phyloP scores from a whole-genome alignment of 2,329 filamentous ascomycete species.

The Calonectria henricotiae region DNA sequence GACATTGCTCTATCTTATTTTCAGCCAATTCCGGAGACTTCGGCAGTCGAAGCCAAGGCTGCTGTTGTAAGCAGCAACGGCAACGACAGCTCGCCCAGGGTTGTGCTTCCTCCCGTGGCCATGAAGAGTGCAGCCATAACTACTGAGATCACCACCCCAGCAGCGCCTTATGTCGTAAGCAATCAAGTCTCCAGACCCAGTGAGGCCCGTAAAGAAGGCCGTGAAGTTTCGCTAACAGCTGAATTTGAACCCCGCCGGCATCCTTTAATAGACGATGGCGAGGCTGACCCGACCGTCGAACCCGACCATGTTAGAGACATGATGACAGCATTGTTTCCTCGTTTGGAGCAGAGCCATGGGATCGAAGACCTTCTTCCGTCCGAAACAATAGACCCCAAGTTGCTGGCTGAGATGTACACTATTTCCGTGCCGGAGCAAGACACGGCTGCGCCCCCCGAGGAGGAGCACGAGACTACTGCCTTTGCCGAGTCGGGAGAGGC shows the following conservation, averaged over 20 bases:
- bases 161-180: slow-evolving; percentile 29
- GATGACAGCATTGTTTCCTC: slow-evolving; percentile 9
- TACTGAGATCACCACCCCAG: neutral
- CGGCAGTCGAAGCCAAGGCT: neutral
- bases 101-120: neutral
- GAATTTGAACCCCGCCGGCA: slow-evolving; percentile 13
- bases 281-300: neutral
- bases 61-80: neutral
- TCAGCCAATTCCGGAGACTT: neutral
- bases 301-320: slow-evolving; percentile 5
- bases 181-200: slow-evolving; percentile 11
- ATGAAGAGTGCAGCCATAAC: neutral
- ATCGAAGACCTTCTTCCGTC: neutral
- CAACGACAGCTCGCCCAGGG: neutral
- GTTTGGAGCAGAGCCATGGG: neutral
- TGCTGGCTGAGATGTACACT: slow-evolving; percentile 26
- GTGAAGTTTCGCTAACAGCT: slow-evolving; percentile 30
- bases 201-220: neutral
- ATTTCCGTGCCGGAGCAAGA: slow-evolving; percentile 2
- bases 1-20: neutral
- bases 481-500: neutral
- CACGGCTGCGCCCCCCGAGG: slow-evolving; percentile 9
- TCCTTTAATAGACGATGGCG: neutral
- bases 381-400: slow-evolving; percentile 36
- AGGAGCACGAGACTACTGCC: slow-evolving; percentile 11